Percentiles rank a stretch among this genome's conserved stretches.
These are phyloP conservation scores for Thelephora ganbajun DNA, from an alignment of 768 basidiomycete genomes.

Conservation along the genomic window DNA sequence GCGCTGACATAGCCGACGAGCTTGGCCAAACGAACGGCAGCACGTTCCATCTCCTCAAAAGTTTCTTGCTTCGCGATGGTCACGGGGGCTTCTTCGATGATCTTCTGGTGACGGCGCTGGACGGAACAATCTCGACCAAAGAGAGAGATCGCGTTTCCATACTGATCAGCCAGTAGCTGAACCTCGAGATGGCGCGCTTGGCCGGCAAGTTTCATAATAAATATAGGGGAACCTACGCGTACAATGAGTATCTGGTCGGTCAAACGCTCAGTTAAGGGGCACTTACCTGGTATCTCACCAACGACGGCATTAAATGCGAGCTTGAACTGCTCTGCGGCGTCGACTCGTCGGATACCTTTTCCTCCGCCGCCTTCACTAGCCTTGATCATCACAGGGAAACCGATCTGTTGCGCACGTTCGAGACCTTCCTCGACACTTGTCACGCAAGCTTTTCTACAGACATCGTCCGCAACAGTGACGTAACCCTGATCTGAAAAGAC, in stretches of 20 bases:
- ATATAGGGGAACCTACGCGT: slow-evolving; percentile 79
- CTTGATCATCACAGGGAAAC: slow-evolving; percentile 99
- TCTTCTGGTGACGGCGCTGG: slow-evolving; percentile 98
- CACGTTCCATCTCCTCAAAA: slow-evolving; percentile 97
- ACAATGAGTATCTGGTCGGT: slow-evolving; percentile 3
- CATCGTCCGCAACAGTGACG: slow-evolving; percentile 87
- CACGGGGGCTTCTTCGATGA: slow-evolving; percentile 98
- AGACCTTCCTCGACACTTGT: slow-evolving; percentile 80
- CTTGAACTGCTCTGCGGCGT: slow-evolving; percentile 75
- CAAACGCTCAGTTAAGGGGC: slow-evolving; percentile 5
- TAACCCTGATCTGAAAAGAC: slow-evolving; percentile 73
- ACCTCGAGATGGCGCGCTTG: slow-evolving; percentile 97
- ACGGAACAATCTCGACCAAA: slow-evolving; percentile 99
- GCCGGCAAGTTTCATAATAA: slow-evolving; percentile 99
- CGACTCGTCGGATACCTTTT: slow-evolving; percentile 96
- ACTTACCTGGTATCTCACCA: slow-evolving; percentile 89
- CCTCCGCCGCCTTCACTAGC: slow-evolving; percentile 98
- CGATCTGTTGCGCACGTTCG: slow-evolving; percentile 70
- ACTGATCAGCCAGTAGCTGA: slow-evolving; percentile 96
- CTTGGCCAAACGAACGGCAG: slow-evolving; percentile 97
- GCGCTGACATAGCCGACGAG: slow-evolving; percentile 98
- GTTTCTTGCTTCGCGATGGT: slow-evolving; percentile 88
- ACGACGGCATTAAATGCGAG: slow-evolving; percentile 89
- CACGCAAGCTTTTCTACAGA: slow-evolving; percentile 81
- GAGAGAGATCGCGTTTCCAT: slow-evolving; percentile 96